Percentiles rank a stretch among this genome's conserved stretches.
Conservation (phyloP, 148 eudicot species). For the Camellia lanceoleosa region DNA sequence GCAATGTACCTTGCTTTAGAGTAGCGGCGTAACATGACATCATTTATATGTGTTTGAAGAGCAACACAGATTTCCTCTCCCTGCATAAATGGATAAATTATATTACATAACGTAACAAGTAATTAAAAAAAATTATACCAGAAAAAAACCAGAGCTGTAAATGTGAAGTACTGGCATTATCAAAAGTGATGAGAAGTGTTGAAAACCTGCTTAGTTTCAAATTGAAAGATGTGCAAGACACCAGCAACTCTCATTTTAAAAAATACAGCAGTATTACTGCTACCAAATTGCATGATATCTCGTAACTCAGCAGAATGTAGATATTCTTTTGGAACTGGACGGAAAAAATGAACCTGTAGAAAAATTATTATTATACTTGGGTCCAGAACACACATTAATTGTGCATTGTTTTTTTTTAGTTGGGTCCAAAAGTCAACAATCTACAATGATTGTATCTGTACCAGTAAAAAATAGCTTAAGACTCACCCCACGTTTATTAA, state of each 20-base stretch:
- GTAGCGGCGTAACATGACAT: constrained; percentile 95
- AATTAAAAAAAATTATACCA: not conserved
- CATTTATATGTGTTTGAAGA: constrained; percentile 96
- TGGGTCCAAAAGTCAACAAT: not conserved
- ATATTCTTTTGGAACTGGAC: constrained; percentile 94
- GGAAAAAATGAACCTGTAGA: constrained; percentile 88
- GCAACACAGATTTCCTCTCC: constrained; percentile 99
- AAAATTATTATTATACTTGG: not conserved
- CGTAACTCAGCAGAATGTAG: constrained; percentile 91
- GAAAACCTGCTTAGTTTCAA: constrained; percentile 94
- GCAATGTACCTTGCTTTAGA: constrained; percentile 77
- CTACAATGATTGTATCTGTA: not conserved
- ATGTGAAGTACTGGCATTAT: not conserved
- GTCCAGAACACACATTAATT: not conserved
- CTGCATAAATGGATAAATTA: constrained; percentile 33
- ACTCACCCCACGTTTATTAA: constrained; percentile 95
- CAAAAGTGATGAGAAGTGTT: not conserved
- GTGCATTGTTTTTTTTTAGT: not conserved
- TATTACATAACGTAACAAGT: not conserved
- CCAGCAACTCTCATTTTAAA: constrained; percentile 99
- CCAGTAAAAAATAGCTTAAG: not conserved
- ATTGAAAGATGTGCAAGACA: constrained; percentile 92
- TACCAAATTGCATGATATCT: constrained; percentile 99
- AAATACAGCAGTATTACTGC: constrained; percentile 95
- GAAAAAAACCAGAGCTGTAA: not conserved